phyloP scores from a whole-genome alignment of 108 stramenopile genomes.

The Chaetoceros muelleri region DNA sequence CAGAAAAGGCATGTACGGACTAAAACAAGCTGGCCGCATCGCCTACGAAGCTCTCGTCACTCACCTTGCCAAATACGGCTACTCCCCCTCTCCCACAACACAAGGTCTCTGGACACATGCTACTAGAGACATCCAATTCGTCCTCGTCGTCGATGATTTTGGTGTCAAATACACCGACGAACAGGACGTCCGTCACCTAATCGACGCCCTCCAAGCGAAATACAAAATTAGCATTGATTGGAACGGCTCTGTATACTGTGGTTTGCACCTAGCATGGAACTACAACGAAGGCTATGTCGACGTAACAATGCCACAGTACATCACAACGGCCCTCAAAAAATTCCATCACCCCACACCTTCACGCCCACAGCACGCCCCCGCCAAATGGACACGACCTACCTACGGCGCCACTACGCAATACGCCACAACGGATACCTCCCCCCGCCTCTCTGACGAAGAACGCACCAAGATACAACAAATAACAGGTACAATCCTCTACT shows the following conservation, averaged over 20 bases:
- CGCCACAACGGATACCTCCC: constrained; percentile 25
- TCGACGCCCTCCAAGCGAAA: constrained; percentile 10
- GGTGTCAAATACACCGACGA: constrained; percentile 28
- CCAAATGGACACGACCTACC: too few species aligned
- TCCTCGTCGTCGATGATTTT: too few species aligned
- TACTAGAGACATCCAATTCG: constrained; percentile 14
- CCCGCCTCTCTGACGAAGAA: constrained; percentile 4
- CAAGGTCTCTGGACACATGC: constrained; percentile 26
- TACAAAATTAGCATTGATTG: constrained; percentile 23
- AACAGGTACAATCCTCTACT: constrained; percentile 23
- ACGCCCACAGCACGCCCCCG: constrained; percentile 23
- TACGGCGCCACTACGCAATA: constrained; percentile 20
- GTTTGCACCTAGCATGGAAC: constrained; percentile 30
- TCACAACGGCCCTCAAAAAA: too few species aligned
- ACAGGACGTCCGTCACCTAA: constrained; percentile 21
- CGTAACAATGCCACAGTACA: constrained; percentile 28
- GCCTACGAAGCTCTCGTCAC: too few species aligned
- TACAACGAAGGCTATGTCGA: constrained; percentile 22
- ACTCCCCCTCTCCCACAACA: constrained; percentile 14
- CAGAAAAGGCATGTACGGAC: too few species aligned
- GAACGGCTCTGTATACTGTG: constrained; percentile 20
- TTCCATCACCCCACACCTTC: constrained; percentile 24
- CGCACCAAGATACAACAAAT: constrained; percentile 23
- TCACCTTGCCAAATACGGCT: constrained; percentile 14
- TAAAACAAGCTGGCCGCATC: constrained; percentile 32